Base-by-base conservation (phyloP, 2,329 filamentous ascomycete species). In the Claviceps sp. region DNA sequence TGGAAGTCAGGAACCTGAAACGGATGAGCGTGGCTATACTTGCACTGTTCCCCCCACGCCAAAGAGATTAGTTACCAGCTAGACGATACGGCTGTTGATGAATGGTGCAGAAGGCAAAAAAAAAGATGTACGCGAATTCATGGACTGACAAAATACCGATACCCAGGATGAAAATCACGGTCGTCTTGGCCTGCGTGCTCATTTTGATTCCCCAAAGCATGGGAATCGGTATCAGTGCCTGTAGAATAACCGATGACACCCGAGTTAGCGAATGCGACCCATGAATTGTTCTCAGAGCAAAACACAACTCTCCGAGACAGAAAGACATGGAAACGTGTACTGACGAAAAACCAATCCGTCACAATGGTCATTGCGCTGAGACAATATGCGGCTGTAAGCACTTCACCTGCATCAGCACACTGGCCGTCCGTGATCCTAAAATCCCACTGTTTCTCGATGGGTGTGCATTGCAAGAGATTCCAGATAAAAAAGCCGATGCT, bases 181-280 rank as follows among this genome's bases (percentile, higher is more conserved):
- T 77, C 18, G 63, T 59, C 61, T 78, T 78, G 42, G 75, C 69
- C 55, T 76, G 74, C 20, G 59, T 64, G 1, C 70, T 73, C 74
- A 78, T 78, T 57, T 74, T 74, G 43, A 76, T 74, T 5, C 65
- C 67, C 75, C 75, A 78, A 16, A 78, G 65, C 72, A 78, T 76
- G 1, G 75, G 73, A 34, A 78, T 72, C 1, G 75, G 75, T 2
- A 78, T 57, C 38, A 78, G 65, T 7, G 75, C 75, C 65, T 72
- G 36, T 22, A 20, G 14, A 37, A 40, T 40, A 5, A 13, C n/a
- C 18, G 20, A 22, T 8, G 7, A 43, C 2, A 22, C 9, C 14
- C 5, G 24, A n/a, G 41, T 55, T 37, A 55, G 47, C 20, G 45
- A 20, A 37, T 4, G 8, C 8, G n/a, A n/a, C 26, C 4, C 44